Base-by-base conservation (phyloP, 352 stramenopile species). In the Globisporangium irregulare region DNA sequence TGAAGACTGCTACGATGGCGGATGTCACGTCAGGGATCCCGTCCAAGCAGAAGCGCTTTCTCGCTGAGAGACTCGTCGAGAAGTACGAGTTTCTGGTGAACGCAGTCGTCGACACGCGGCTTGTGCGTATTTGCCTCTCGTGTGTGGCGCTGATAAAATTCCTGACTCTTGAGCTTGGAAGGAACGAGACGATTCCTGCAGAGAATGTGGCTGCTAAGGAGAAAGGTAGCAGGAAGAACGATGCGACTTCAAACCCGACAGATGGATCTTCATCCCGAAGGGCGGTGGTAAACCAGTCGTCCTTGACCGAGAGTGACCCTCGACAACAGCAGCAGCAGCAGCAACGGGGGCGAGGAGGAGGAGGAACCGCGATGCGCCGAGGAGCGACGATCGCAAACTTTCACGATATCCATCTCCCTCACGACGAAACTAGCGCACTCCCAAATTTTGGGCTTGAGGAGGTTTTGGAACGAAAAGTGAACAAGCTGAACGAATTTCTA, bases 11-110 rank as follows among this genome's bases (percentile, higher is more conserved):
- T 41, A 20, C 64, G 36, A 36, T 62, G 34, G 58, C 60, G 1
- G 27, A 58, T 1, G 69, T 68, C 14, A 72, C 74, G 7, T 60
- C 68, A 2, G 71, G 79, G 6, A 72, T 85, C 56, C 68, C 68
- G 60, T 69, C 70, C 10, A 77, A 74, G 34, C 74, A 78, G 20
- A 80, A 64, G 22, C 70, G 74, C 22, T 71, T 66, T 12, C 59
- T 88, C 50, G 82, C 78, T 4, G 69, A 73, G 18, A 83, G 86
- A 24, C 60, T 93, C 34, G 50, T 89, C 18, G 71, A 75, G 50
- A 93, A 93, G 67, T 70, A 87, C 66, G 67, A 77, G 43, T 93
- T 93, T 48, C 66, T 93, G n/a, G 84, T 89, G 66, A 82, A 91
- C 29, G 81, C 85, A 0, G 81, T 91, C 27, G 73, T 89, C 4